Percentiles rank a stretch among this genome's conserved stretches.
Conservation (phyloP, 768 basidiomycete genomes). For the Collybiopsis confluens region DNA sequence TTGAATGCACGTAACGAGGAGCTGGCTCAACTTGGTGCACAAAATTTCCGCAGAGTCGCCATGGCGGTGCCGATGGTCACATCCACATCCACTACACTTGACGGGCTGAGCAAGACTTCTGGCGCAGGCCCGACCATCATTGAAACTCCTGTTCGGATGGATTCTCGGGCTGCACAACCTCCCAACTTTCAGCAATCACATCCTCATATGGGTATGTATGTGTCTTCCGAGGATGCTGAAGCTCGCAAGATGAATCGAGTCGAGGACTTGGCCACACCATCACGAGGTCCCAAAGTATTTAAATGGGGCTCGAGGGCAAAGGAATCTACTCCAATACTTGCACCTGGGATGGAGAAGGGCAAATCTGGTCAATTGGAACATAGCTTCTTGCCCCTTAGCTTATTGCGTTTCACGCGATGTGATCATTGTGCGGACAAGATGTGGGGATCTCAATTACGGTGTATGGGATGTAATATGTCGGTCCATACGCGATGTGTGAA, state of each 20-base stretch:
- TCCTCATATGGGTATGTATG: conserved; percentile 4
- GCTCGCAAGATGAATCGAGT: conserved; percentile 35
- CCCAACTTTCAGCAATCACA: conserved; percentile 19
- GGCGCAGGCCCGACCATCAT: neutral
- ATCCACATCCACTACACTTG: conserved; percentile 17
- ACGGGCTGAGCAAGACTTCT: conserved; percentile 24
- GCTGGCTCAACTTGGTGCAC: conserved; percentile 80
- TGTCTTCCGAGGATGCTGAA: conserved; percentile 40
- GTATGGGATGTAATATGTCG: conserved; percentile 79
- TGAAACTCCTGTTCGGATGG: conserved; percentile 11
- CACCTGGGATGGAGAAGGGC: conserved; percentile 30
- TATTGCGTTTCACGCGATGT: conserved; percentile 86
- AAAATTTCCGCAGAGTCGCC: conserved; percentile 80
- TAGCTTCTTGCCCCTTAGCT: conserved; percentile 83
- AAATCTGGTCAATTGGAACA: conserved; percentile 54
- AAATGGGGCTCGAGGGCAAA: conserved; percentile 66
- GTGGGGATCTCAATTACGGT: conserved; percentile 96
- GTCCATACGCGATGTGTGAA: conserved; percentile 85
- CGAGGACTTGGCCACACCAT: conserved; percentile 49
- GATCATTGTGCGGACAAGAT: conserved; percentile 97
- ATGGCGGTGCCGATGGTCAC: conserved; percentile 14
- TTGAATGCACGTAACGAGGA: conserved; percentile 92
- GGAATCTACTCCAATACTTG: conserved; percentile 28
- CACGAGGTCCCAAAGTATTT: conserved; percentile 49
- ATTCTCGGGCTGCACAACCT: conserved; percentile 11